Percentiles rank a stretch among this genome's conserved stretches.
phyloP scores from a whole-genome alignment of 176 grass and related monocot species.

The Carex scoparia region DNA sequence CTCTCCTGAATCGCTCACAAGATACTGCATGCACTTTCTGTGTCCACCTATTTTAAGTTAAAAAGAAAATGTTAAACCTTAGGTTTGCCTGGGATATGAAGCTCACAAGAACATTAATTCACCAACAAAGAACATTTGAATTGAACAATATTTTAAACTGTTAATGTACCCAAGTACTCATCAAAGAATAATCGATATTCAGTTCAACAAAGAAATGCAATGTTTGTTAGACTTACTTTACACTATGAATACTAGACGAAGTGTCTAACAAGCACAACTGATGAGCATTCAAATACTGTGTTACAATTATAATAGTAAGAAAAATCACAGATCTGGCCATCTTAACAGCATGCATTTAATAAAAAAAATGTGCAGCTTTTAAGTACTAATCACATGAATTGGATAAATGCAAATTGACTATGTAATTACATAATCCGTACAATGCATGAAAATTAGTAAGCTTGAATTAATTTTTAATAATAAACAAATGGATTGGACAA shows the following conservation, averaged over 20 bases:
- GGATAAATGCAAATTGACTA: not conserved
- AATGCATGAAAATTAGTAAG: not conserved
- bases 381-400: not conserved
- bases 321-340: not conserved
- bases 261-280: not conserved
- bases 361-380: not conserved
- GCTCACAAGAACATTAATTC: not conserved
- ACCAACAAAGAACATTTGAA: not conserved
- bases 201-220: not conserved
- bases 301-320: not conserved
- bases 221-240: not conserved
- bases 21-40: not conserved
- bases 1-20: not conserved
- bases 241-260: not conserved
- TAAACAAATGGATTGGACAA: not conserved
- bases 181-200: not conserved
- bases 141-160: not conserved
- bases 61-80: not conserved
- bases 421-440: not conserved
- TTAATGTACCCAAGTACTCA: not conserved
- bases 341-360: not conserved
- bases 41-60: not conserved
- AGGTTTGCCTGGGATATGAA: not conserved
- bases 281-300: not conserved
- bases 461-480: not conserved